These are phyloP conservation scores for Xylariaceae sp. DNA, from an alignment of 2,329 filamentous ascomycete genomes.

Conservation along the genomic window DNA sequence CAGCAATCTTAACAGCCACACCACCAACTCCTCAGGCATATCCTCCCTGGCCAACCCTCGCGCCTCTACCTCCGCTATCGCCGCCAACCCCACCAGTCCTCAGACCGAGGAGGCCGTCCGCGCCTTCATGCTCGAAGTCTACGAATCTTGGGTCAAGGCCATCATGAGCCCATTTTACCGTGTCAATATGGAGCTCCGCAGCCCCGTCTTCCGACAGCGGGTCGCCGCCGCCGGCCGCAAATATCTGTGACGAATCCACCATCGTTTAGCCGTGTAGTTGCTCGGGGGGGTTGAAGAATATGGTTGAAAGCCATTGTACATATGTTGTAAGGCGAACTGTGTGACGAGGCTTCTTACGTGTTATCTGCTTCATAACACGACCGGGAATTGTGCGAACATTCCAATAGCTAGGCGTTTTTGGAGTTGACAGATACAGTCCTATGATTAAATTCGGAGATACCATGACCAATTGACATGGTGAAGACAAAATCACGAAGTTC, in stretches of 20 bases:
- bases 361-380: not conserved
- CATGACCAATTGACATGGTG: not conserved
- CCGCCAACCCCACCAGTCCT: constrained; percentile 77
- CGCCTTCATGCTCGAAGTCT: constrained; percentile 91
- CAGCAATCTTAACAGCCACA: constrained; percentile 64
- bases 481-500: not conserved
- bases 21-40: constrained; percentile 57
- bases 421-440: constrained; percentile 11
- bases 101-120: constrained; percentile 94
- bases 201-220: constrained; percentile 75
- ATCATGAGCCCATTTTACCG: constrained; percentile 96
- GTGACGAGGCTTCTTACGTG: not conserved
- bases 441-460: constrained; percentile 8
- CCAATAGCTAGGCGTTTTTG: constrained; percentile 13
- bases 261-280: not conserved
- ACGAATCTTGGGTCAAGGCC: constrained; percentile 94
- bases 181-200: constrained; percentile 77
- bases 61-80: constrained; percentile 62
- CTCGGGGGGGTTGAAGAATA: not conserved
- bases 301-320: not conserved
- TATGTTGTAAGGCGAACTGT: not conserved
- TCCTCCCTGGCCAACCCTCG: constrained; percentile 31
- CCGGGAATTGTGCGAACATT: not conserved
- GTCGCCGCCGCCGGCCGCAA: constrained; percentile 88
- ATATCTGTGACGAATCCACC: constrained; percentile 56